Evolutionary conservation across 2,329 filamentous ascomycete genomes (phyloP).

Genomic region (Paecilomyces dactylethromorphus): DNA sequence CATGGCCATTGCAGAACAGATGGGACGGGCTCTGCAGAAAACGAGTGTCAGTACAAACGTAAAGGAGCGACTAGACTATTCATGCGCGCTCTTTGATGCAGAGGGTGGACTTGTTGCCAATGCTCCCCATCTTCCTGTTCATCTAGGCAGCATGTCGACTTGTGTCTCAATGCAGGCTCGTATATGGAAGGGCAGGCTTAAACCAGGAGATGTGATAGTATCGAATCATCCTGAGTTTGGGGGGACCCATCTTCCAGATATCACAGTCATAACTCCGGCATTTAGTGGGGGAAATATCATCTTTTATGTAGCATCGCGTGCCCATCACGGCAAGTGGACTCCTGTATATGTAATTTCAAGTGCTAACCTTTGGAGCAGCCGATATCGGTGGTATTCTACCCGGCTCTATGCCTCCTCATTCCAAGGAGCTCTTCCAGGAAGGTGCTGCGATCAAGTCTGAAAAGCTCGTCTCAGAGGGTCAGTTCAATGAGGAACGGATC

Average conservation of each 20-base stretch:
- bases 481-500: constrained; percentile 69
- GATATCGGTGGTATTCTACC: constrained; percentile 74
- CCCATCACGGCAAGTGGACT: constrained; percentile 62
- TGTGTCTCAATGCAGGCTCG: constrained; percentile 68
- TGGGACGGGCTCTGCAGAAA: constrained; percentile 73
- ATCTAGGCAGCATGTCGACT: constrained; percentile 73
- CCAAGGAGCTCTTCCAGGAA: constrained; percentile 58
- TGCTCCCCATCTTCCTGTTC: constrained; percentile 69
- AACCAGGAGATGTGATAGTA: constrained; percentile 69
- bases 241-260: constrained; percentile 71
- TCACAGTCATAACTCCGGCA: constrained; percentile 68
- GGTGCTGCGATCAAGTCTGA: constrained; percentile 59
- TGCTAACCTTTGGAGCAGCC: constrained; percentile 32
- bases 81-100: constrained; percentile 67
- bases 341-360: neutral
- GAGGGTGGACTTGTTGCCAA: constrained; percentile 69
- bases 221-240: constrained; percentile 76
- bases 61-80: constrained; percentile 71
- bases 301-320: constrained; percentile 68
- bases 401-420: constrained; percentile 72
- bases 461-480: constrained; percentile 31
- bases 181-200: constrained; percentile 71
- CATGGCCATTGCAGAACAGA: constrained; percentile 81
- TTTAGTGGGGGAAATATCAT: constrained; percentile 64
- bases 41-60: constrained; percentile 75